Percentiles rank a stretch among this genome's conserved stretches.
Conservation (phyloP, 208 protist genomes). For the Baffinella frigidus region DNA sequence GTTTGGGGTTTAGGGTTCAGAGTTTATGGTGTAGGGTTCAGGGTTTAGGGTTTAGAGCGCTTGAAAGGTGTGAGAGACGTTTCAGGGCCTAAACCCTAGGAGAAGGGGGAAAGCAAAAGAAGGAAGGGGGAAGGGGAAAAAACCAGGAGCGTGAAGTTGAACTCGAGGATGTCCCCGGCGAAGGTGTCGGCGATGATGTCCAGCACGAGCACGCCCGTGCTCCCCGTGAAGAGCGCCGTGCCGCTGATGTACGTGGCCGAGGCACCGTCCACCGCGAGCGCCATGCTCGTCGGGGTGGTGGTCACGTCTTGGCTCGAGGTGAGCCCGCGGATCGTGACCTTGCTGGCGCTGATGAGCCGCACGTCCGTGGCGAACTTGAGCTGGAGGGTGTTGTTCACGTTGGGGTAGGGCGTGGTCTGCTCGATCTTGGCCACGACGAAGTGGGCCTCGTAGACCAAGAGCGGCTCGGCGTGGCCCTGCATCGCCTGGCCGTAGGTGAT, state of each 20-base stretch:
- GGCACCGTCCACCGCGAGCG: neutral
- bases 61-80: too few relatives aligned
- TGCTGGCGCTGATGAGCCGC: neutral
- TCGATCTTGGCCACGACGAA: neutral
- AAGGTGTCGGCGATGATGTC: neutral
- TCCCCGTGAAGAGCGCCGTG: neutral
- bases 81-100: too few relatives aligned
- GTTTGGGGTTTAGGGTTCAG: too few relatives aligned
- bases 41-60: too few relatives aligned
- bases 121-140: too few relatives aligned
- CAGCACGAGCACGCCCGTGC: neutral
- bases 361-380: neutral
- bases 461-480: conserved; percentile 1
- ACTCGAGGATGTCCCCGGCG: neutral
- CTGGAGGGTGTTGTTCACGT: neutral
- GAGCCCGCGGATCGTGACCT: neutral
- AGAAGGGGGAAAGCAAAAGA: too few relatives aligned
- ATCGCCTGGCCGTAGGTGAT: neutral
- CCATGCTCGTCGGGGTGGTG: too few relatives aligned
- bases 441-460: neutral
- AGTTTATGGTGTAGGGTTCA: too few relatives aligned
- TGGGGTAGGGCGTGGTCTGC: neutral
- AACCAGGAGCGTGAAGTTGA: too few relatives aligned
- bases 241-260: neutral
- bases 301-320: neutral